Conservation (phyloP, 1,284 basidiomycete genomes). For the Ustilago hordei region DNA sequence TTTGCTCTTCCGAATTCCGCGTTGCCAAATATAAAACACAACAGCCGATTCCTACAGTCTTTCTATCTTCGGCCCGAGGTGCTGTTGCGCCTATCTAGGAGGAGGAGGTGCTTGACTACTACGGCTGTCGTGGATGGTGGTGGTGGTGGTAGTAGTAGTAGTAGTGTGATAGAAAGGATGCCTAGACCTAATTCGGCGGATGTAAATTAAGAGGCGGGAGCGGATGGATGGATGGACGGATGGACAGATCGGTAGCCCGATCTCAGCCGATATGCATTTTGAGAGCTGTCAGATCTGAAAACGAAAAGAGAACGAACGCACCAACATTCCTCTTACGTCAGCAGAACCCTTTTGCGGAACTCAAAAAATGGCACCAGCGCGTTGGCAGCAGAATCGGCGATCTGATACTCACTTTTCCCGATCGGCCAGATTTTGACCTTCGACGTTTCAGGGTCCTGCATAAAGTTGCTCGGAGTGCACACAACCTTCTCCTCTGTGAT, state of each 20-base stretch:
- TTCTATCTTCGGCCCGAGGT: constrained; percentile 11
- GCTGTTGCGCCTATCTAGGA: not conserved
- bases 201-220: constrained; percentile 7
- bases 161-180: not conserved
- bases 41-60: not conserved
- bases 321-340: not conserved
- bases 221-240: constrained; percentile 6
- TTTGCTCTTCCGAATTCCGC: constrained; percentile 31
- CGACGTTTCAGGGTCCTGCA: not conserved
- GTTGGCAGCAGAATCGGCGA: not conserved
- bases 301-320: not conserved
- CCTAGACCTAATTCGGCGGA: not conserved
- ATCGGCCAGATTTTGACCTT: not conserved
- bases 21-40: constrained; percentile 16
- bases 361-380: not conserved
- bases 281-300: not conserved
- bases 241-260: constrained; percentile 7
- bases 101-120: not conserved
- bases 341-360: not conserved
- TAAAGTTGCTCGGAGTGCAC: not conserved
- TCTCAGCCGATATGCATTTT: not conserved
- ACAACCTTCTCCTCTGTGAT: not conserved
- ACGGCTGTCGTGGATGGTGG: constrained; percentile 6
- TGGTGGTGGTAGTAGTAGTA: not conserved
- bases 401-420: not conserved